phyloP scores from a whole-genome alignment of 805 yeast genomes.

The Pichia rugopelliculosa region DNA sequence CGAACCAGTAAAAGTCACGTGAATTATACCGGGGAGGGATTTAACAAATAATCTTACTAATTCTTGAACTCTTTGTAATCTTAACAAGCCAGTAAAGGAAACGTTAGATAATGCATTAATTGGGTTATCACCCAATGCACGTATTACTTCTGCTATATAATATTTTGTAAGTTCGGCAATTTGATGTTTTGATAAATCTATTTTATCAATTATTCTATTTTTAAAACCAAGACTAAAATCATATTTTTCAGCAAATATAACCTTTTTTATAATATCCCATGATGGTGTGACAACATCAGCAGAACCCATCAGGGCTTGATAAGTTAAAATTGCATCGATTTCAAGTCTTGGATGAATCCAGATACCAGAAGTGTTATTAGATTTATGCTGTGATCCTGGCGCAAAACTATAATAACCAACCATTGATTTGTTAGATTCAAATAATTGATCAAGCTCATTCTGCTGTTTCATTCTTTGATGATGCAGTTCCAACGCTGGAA shows the following conservation, averaged over 20 bases:
- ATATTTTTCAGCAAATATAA: conserved; percentile 25
- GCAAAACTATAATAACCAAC: not conserved
- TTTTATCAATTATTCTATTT: conserved; percentile 21
- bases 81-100: conserved; percentile 17
- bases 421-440: not conserved
- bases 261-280: conserved; percentile 18
- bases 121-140: conserved; percentile 13
- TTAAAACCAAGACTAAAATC: conserved; percentile 7
- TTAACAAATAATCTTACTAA: conserved; percentile 22
- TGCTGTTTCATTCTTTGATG: conserved; percentile 6
- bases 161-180: not conserved
- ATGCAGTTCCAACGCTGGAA: conserved; percentile 6
- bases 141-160: conserved; percentile 13
- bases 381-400: not conserved
- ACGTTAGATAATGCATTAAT: conserved; percentile 6
- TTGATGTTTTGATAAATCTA: conserved; percentile 6
- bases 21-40: conserved; percentile 14
- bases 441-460: not conserved
- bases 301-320: conserved; percentile 21
- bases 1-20: conserved; percentile 19
- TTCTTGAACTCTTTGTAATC: conserved; percentile 15
- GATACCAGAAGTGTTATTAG: conserved; percentile 5
- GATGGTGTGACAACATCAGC: conserved; percentile 15
- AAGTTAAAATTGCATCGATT: conserved; percentile 27
- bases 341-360: conserved; percentile 31